These are phyloP conservation scores for Mycena galericulata DNA, from an alignment of 768 basidiomycete genomes.

Conservation along the genomic window DNA sequence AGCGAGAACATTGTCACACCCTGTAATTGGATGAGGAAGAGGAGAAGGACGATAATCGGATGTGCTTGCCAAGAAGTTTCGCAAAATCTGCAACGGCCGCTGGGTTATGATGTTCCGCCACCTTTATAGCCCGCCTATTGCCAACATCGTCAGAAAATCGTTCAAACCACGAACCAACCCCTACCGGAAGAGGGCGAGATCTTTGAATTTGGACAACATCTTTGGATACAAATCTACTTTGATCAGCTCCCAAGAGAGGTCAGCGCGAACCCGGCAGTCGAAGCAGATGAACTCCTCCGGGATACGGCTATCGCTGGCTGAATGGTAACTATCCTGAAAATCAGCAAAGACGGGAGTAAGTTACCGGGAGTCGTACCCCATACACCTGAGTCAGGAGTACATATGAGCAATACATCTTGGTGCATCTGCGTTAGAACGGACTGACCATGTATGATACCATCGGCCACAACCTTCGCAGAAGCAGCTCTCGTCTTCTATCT, in stretches of 20 bases:
- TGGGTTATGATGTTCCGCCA: slow-evolving; percentile 64
- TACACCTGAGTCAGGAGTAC: slow-evolving; percentile 45
- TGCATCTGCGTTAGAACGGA: slow-evolving; percentile 14
- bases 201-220: slow-evolving; percentile 74
- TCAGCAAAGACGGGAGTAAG: slow-evolving; percentile 6
- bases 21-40: slow-evolving; percentile 44
- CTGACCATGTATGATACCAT: slow-evolving; percentile 85
- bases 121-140: slow-evolving; percentile 76
- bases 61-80: slow-evolving; percentile 66
- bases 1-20: slow-evolving; percentile 64
- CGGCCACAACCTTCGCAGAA: slow-evolving; percentile 79
- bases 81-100: slow-evolving; percentile 64
- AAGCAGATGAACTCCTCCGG: slow-evolving; percentile 77
- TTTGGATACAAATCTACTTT: slow-evolving; percentile 65
- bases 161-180: slow-evolving; percentile 1
- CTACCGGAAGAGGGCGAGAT: slow-evolving; percentile 79
- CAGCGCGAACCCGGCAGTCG: slow-evolving; percentile 77
- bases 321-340: slow-evolving; percentile 66
- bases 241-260: slow-evolving; percentile 79
- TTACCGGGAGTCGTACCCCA: slow-evolving; percentile 45
- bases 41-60: background rate
- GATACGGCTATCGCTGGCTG: slow-evolving; percentile 65
- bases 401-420: background rate
- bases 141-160: slow-evolving; percentile 2
- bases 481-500: slow-evolving; percentile 69